Conservation (phyloP, 2,329 filamentous ascomycete genomes). For the Coleophoma crateriformis region DNA sequence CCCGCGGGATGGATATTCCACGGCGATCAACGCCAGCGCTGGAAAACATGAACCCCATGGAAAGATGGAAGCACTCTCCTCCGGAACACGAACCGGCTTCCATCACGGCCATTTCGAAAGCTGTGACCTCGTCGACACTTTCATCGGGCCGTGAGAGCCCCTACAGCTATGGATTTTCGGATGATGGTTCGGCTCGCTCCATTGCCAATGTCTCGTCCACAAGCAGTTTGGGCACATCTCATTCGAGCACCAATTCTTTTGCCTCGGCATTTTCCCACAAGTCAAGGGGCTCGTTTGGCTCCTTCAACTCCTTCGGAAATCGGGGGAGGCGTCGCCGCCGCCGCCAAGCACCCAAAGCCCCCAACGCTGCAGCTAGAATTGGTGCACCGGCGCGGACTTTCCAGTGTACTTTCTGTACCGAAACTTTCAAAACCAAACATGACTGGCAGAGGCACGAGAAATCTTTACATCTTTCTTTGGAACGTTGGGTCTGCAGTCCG, state of each 20-base stretch:
- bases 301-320: slow-evolving; percentile 22
- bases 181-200: slow-evolving; percentile 55
- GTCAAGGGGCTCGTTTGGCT: slow-evolving; percentile 47
- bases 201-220: slow-evolving; percentile 53
- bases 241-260: slow-evolving; percentile 53
- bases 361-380: slow-evolving; percentile 37
- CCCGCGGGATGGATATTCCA: slow-evolving; percentile 69
- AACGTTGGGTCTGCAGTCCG: slow-evolving; percentile 60
- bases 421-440: slow-evolving; percentile 62
- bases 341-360: slow-evolving; percentile 27
- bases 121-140: slow-evolving; percentile 44
- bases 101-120: slow-evolving; percentile 57
- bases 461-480: slow-evolving; percentile 58
- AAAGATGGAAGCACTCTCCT: slow-evolving; percentile 65
- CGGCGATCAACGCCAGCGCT: slow-evolving; percentile 47
- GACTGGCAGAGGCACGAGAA: slow-evolving; percentile 70
- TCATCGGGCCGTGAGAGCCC: slow-evolving; percentile 53
- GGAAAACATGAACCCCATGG: slow-evolving; percentile 56
- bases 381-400: slow-evolving; percentile 36
- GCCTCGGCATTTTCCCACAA: slow-evolving; percentile 53
- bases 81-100: slow-evolving; percentile 65
- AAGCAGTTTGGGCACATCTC: slow-evolving; percentile 56
- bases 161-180: slow-evolving; percentile 50
- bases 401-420: slow-evolving; percentile 65
- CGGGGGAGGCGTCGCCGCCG: slow-evolving; percentile 23